A percentile compares a stretch with the other conserved stretches of the same genome.
Evolutionary conservation across 2,329 filamentous ascomycete species (phyloP).

Genomic region (Aspergillus novoparasiticus): DNA sequence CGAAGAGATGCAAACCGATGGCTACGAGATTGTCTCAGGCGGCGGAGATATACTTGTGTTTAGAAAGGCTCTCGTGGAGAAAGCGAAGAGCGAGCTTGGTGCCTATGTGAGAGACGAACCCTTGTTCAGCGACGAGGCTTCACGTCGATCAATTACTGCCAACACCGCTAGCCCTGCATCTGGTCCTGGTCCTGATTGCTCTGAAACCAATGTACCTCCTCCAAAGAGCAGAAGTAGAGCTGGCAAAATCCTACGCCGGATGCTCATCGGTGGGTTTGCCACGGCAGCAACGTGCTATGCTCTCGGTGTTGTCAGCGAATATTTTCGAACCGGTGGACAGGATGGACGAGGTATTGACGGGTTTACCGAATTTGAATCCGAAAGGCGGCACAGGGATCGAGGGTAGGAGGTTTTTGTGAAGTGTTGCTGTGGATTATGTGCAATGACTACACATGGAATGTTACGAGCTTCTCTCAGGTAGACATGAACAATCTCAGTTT

Average conservation of each 20-base stretch:
- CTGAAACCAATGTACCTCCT: background rate
- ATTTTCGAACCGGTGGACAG: conserved; percentile 44
- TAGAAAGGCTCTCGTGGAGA: conserved; percentile 20
- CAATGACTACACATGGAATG: background rate
- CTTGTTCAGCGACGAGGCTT: background rate
- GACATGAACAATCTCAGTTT: background rate
- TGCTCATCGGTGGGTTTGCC: conserved; percentile 37
- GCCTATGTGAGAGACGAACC: conserved; percentile 7
- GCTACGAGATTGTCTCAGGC: conserved; percentile 47
- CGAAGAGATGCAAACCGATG: conserved; percentile 38
- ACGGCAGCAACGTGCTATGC: conserved; percentile 46
- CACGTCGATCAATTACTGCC: conserved; percentile 16
- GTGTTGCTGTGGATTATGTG: background rate
- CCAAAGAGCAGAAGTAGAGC: conserved; percentile 17
- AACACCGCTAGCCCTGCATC: conserved; percentile 7
- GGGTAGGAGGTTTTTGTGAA: background rate
- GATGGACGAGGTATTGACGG: conserved; percentile 42
- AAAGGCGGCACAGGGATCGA: conserved; percentile 29
- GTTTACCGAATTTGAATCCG: conserved; percentile 43
- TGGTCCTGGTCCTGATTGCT: background rate
- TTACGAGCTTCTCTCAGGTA: background rate
- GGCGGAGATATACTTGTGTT: conserved; percentile 47
- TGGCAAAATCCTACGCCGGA: conserved; percentile 31
- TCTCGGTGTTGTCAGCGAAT: conserved; percentile 43
- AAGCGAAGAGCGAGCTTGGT: background rate